phyloP scores from a whole-genome alignment of 805 yeast genomes.

The Candida sithepensis region DNA sequence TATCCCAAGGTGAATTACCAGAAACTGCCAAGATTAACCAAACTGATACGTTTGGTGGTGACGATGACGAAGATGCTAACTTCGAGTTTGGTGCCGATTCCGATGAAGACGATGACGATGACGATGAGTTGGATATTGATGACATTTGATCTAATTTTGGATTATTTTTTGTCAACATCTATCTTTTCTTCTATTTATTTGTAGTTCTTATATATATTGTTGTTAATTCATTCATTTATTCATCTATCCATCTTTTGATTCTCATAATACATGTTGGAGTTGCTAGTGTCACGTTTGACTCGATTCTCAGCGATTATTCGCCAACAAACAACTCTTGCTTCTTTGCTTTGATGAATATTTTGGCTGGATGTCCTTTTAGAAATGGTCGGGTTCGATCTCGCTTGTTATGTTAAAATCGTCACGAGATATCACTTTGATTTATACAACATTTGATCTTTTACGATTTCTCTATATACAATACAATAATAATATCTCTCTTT shows the following conservation, averaged over 20 bases:
- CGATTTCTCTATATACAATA: neutral
- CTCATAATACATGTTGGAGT: neutral
- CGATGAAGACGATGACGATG: constrained; percentile 67
- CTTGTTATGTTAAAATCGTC: too few species aligned
- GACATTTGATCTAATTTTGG: constrained; percentile 49
- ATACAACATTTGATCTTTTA: too few species aligned
- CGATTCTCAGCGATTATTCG: too few species aligned
- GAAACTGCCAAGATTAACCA: constrained; percentile 96
- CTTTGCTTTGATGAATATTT: too few species aligned
- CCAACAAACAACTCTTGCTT: too few species aligned
- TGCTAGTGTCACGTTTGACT: neutral
- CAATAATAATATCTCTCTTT: neutral
- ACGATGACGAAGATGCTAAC: constrained; percentile 95
- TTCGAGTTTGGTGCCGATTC: constrained; percentile 96
- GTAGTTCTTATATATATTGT: neutral
- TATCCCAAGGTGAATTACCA: constrained; percentile 94
- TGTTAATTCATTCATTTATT: neutral
- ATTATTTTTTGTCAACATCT: neutral
- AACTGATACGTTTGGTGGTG: constrained; percentile 95
- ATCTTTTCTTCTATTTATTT: neutral
- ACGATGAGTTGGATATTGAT: constrained; percentile 83
- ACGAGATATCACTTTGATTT: neutral
- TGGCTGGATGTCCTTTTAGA: too few species aligned
- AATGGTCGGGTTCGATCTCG: too few species aligned
- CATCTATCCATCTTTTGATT: neutral